Percentiles rank a stretch among this genome's conserved stretches.
These are phyloP conservation scores for Collybia mongolica DNA, from an alignment of 768 basidiomycete species.

Conservation along the genomic window DNA sequence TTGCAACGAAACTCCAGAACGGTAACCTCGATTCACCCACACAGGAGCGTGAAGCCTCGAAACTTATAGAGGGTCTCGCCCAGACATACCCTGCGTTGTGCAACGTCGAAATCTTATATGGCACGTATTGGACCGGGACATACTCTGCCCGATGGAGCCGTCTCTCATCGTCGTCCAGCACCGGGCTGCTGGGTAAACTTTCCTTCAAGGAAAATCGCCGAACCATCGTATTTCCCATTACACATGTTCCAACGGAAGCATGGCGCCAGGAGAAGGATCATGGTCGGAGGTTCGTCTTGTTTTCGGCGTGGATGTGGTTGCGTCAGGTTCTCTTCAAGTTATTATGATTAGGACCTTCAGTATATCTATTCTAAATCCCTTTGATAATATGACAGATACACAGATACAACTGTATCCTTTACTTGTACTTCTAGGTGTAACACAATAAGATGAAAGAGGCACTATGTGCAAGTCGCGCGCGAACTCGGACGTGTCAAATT, in stretches of 20 bases:
- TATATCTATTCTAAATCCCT: no score
- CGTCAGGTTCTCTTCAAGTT: neutral
- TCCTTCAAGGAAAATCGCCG: conserved; percentile 27
- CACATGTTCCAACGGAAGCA: neutral
- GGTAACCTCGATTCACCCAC: conserved; percentile 15
- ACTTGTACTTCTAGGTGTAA: no score
- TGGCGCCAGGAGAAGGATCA: no score
- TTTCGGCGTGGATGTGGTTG: conserved; percentile 1
- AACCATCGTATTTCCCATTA: conserved; percentile 21
- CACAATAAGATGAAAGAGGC: no score
- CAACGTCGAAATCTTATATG: conserved; percentile 24
- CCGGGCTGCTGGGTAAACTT: conserved; percentile 22
- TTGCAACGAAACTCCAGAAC: conserved; percentile 21
- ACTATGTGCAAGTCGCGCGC: no score
- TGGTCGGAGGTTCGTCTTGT: no score
- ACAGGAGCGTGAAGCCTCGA: conserved; percentile 22
- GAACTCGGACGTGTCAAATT: no score
- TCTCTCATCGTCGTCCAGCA: conserved; percentile 10
- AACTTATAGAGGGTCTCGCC: conserved; percentile 21
- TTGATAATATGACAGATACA: no score
- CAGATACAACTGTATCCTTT: no score
- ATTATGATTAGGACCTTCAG: neutral
- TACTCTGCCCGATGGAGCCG: conserved; percentile 26
- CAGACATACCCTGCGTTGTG: conserved; percentile 15
- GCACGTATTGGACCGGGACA: conserved; percentile 30